Conservation (phyloP, 2,329 filamentous ascomycete species). For the Ophiostoma sp. region DNA sequence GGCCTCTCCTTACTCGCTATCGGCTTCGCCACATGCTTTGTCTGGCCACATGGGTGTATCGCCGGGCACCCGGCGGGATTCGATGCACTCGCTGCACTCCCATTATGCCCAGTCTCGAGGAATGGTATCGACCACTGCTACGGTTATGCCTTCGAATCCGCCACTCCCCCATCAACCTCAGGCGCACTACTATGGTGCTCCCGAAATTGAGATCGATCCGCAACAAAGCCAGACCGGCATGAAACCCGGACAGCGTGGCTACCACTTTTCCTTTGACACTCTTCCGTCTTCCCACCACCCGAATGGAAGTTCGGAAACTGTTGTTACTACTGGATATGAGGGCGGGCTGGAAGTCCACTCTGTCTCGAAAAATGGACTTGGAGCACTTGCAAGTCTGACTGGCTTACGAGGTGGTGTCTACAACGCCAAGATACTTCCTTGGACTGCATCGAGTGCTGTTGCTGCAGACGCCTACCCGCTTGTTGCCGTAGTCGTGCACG, state of each 20-base stretch:
- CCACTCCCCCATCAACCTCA: slow-evolving; percentile 67
- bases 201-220: slow-evolving; percentile 62
- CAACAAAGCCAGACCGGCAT: slow-evolving; percentile 46
- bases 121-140: background rate
- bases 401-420: slow-evolving; percentile 75
- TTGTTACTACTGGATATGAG: slow-evolving; percentile 72
- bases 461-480: slow-evolving; percentile 59
- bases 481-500: slow-evolving; percentile 74
- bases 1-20: slow-evolving; percentile 36
- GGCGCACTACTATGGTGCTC: slow-evolving; percentile 69
- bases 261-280: slow-evolving; percentile 76
- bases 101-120: slow-evolving; percentile 45
- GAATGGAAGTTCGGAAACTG: slow-evolving; percentile 50
- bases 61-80: slow-evolving; percentile 41
- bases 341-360: slow-evolving; percentile 72
- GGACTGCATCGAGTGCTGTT: slow-evolving; percentile 50
- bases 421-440: slow-evolving; percentile 76
- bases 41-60: slow-evolving; percentile 36
- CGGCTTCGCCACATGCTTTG: slow-evolving; percentile 35
- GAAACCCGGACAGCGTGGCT: slow-evolving; percentile 62
- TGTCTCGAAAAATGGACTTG: slow-evolving; percentile 65
- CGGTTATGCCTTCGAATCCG: slow-evolving; percentile 40
- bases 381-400: slow-evolving; percentile 64
- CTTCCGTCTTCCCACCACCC: slow-evolving; percentile 44
- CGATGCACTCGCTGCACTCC: slow-evolving; percentile 51